A percentile compares a stretch with the other conserved stretches of the same genome.
These are phyloP conservation scores for Penicillium expansum DNA, from an alignment of 2,329 filamentous ascomycete species.

Conservation along the genomic window DNA sequence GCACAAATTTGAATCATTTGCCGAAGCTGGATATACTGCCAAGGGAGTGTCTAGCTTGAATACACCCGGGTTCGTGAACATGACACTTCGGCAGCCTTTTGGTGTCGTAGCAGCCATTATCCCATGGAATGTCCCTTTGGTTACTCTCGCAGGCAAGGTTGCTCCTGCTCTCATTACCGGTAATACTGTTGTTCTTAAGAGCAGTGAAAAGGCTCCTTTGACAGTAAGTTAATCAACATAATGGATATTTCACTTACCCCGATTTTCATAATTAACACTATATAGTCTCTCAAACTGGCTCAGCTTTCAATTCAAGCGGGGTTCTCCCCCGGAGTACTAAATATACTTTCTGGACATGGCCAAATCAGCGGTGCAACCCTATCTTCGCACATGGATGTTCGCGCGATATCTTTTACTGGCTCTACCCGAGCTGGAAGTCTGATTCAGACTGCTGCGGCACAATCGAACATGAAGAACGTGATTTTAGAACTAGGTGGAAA, in stretches of 20 bases:
- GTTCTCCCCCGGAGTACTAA: constrained; percentile 47
- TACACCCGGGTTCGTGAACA: constrained; percentile 26
- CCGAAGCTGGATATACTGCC: constrained; percentile 29
- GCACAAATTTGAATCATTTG: constrained; percentile 28
- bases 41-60: constrained; percentile 34
- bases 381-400: constrained; percentile 59
- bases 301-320: constrained; percentile 41
- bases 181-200: constrained; percentile 62
- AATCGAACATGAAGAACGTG: constrained; percentile 37
- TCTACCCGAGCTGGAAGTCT: constrained; percentile 56
- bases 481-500: constrained; percentile 39
- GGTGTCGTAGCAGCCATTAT: constrained; percentile 59
- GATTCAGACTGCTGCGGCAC: constrained; percentile 44
- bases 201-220: constrained; percentile 61
- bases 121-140: constrained; percentile 56
- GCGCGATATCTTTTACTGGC: constrained; percentile 62
- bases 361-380: constrained; percentile 52
- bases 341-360: constrained; percentile 61
- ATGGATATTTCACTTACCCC: not conserved
- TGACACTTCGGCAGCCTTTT: constrained; percentile 50
- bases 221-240: constrained; percentile 43
- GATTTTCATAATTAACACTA: not conserved
- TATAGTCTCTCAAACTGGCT: constrained; percentile 37
- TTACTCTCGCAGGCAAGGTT: constrained; percentile 53
- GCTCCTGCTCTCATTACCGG: constrained; percentile 60